Evolutionary conservation across 106 monocot species (phyloP), one percentile per base, ranked within the genome.

Genomic region (Iris macrosiphon): DNA sequence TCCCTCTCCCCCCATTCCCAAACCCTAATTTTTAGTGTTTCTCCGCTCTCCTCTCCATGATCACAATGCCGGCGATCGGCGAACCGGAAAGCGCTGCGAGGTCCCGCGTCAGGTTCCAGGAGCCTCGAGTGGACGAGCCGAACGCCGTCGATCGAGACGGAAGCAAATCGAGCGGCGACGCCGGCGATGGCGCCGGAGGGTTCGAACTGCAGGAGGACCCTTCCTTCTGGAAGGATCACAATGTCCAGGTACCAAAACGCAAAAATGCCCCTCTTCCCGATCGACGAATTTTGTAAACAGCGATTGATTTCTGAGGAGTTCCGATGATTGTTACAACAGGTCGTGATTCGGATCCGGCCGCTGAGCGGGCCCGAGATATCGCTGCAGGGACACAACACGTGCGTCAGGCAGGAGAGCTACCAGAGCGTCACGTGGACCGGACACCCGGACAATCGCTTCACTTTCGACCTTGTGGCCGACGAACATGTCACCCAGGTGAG

Each of bases 221-320:
- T 16, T 83, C 83, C 15, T 93, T 93, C 57, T 93, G 87, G 93
- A 93, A 80, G 77, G 87, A 93, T 58, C 73, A 93, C 62, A 87
- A 69, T 31, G 77, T 93, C 30, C 93, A 93, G 87, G 93, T 90
- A 55, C 10, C n/a, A n/a, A n/a, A n/a, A n/a, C n/a, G n/a, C n/a
- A n/a, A n/a, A n/a, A n/a, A n/a, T n/a, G n/a, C n/a, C n/a, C n/a
- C n/a, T n/a, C n/a, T n/a, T n/a, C n/a, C n/a, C n/a, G n/a, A n/a
- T n/a, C n/a, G n/a, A n/a, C n/a, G n/a, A n/a, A n/a, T n/a, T n/a
- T n/a, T n/a, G n/a, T n/a, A n/a, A n/a, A n/a, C n/a, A n/a, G n/a
- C n/a, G n/a, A n/a, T n/a, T n/a, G n/a, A n/a, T n/a, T n/a, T n/a
- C n/a, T n/a, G n/a, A n/a, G n/a, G n/a, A n/a, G n/a, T n/a, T n/a